A percentile compares a stretch with the other conserved stretches of the same genome.
Evolutionary conservation across 257 asterid genomes (phyloP).

Genomic region (Nyctanthes arbortristis): DNA sequence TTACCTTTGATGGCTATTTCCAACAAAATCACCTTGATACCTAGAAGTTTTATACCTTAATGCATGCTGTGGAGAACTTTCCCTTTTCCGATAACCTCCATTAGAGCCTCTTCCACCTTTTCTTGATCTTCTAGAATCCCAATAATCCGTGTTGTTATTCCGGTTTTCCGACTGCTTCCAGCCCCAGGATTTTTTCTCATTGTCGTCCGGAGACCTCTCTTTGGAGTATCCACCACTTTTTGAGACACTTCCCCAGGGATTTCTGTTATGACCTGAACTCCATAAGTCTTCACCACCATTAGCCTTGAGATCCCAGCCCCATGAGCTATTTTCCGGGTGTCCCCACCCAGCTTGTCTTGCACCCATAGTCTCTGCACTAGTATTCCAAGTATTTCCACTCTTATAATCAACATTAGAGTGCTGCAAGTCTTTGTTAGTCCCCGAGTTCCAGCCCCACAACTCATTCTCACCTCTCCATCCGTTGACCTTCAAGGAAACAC

Average conservation of each 20-base stretch:
- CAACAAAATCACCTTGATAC: conserved; percentile 44
- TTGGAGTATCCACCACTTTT: conserved; percentile 16
- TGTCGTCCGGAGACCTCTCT: conserved; percentile 39
- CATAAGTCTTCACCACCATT: conserved; percentile 27
- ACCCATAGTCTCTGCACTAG: conserved; percentile 22
- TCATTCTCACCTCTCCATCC: conserved; percentile 55
- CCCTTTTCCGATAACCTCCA: conserved; percentile 73
- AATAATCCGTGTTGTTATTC: conserved; percentile 28
- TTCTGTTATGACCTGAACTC: conserved; percentile 26
- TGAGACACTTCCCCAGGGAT: conserved; percentile 29
- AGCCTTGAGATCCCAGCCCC: conserved; percentile 36
- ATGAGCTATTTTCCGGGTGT: conserved; percentile 25
- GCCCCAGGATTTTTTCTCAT: conserved; percentile 31
- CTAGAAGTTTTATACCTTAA: conserved; percentile 59
- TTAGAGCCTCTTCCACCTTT: conserved; percentile 39
- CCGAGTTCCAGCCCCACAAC: conserved; percentile 42
- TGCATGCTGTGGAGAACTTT: conserved; percentile 54
- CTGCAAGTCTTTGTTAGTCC: conserved; percentile 22
- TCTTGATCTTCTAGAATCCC: conserved; percentile 35
- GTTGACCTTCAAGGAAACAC: conserved; percentile 38
- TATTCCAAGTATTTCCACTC: conserved; percentile 29
- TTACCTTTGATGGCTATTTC: conserved; percentile 35
- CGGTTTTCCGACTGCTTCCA: conserved; percentile 27
- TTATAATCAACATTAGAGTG: conserved; percentile 19
- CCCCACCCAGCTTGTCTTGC: conserved; percentile 47